Evolutionary conservation across 805 yeast species (phyloP), one percentile per base, ranked within the genome.

Genomic region (Sugiyamaella marilandica): DNA sequence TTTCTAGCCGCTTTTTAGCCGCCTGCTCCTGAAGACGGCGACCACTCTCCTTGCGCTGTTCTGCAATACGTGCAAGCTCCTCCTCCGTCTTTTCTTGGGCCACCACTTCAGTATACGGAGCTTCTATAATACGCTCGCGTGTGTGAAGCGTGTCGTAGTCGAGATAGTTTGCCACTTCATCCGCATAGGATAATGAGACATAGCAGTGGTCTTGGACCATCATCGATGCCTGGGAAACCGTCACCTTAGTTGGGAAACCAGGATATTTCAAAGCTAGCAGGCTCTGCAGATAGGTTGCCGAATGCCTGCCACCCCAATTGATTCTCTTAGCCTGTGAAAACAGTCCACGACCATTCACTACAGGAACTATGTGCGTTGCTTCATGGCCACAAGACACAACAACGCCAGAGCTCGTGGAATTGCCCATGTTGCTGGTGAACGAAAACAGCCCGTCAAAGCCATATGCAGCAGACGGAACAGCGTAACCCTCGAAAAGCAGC

Each of bases 11-110:
- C 59, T 83, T 84, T 62, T 83, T 85, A 61, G 85, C 90, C 0
- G 97, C 97, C 68, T 90, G 97, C 62, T 88, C 95, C 70, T 94
- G 98, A 56, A 95, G 74, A 58, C 95, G 76, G 57, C 84, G 80
- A 8, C 97, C 97, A 57, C 85, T 86, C 64, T 90, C 97, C 61
- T 80, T 78, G 55, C 96, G 78, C 64, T 85, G 83, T 59, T 85
- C 92, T 1, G 91, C 84, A 57, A 87, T 90, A 24, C 78, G 67
- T 18, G 80, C 82, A 24, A 91, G 68, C 65, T 92, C 97, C 67
- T 88, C 96, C 55, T 85, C 94, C 0, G 89, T 72, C 65, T 91
- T 91, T 65, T 84, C 87, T 43, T 80, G 81, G 49, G 80, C 74
- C 1, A 80, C 77, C 5, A 48, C 46, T 55, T 80, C 87, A 1